Evolutionary conservation across 768 basidiomycete species (phyloP).

Genomic region (Termitomyces heimii): DNA sequence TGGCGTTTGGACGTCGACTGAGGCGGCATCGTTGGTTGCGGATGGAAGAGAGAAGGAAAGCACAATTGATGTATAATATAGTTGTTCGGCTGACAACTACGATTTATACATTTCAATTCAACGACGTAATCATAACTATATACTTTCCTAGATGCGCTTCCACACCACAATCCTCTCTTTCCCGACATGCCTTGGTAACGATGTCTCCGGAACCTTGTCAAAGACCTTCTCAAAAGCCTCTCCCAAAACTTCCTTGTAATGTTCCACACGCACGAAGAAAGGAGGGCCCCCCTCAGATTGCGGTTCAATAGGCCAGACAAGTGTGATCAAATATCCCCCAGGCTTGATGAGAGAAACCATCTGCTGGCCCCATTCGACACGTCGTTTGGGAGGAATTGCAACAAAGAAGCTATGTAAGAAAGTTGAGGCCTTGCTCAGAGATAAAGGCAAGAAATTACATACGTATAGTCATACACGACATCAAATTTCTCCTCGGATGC

Average conservation of each 20-base stretch:
- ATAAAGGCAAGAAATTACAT: conserved; percentile 6
- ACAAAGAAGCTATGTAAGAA: conserved; percentile 59
- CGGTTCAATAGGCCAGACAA: conserved; percentile 51
- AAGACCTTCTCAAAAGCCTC: conserved; percentile 35
- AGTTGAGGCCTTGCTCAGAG: too few species aligned
- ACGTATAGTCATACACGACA: conserved; percentile 68
- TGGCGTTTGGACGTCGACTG: conserved; percentile 20
- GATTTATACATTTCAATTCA: background rate
- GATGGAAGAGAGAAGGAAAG: background rate
- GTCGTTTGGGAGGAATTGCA: conserved; percentile 54
- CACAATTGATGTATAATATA: background rate
- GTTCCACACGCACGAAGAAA: conserved; percentile 50
- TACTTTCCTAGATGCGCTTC: conserved; percentile 20
- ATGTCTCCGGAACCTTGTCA: conserved; percentile 42
- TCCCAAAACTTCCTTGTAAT: conserved; percentile 28
- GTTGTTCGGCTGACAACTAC: background rate
- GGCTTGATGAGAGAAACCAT: conserved; percentile 54
- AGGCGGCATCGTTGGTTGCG: background rate
- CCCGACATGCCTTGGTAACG: conserved; percentile 33
- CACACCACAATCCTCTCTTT: conserved; percentile 51
- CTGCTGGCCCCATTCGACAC: conserved; percentile 51
- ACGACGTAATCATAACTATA: background rate
- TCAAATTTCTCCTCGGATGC: conserved; percentile 36
- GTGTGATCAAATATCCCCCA: conserved; percentile 57
- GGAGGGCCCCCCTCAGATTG: conserved; percentile 49